Conservation (phyloP, 257 asterid genomes). For the Euphrasia confusa region DNA sequence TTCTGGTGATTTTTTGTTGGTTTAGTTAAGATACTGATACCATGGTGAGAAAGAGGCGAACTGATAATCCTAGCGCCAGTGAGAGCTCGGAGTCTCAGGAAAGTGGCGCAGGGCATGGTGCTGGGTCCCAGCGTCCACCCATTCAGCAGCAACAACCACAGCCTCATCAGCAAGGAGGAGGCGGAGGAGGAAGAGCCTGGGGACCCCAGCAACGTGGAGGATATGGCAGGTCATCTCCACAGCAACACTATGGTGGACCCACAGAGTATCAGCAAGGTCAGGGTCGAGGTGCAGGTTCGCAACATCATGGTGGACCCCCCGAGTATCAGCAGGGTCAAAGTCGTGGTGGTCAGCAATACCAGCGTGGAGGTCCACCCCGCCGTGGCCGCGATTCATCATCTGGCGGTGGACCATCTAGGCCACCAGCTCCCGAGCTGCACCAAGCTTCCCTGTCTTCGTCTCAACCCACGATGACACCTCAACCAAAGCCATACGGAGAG, state of each 20-base stretch:
- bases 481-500: slow-evolving; percentile 39
- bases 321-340: slow-evolving; percentile 31
- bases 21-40: slow-evolving; percentile 29
- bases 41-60: slow-evolving; percentile 81
- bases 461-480: slow-evolving; percentile 46
- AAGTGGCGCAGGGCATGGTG: slow-evolving; percentile 51
- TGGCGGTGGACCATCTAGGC: slow-evolving; percentile 70
- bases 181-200: slow-evolving; percentile 43
- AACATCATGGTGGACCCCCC: slow-evolving; percentile 24
- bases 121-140: slow-evolving; percentile 40
- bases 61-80: slow-evolving; percentile 55
- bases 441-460: slow-evolving; percentile 68
- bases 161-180: slow-evolving; percentile 34
- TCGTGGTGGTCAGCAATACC: slow-evolving; percentile 49
- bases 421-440: slow-evolving; percentile 92
- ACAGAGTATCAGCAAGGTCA: slow-evolving; percentile 29
- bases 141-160: slow-evolving; percentile 39
- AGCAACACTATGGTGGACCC: slow-evolving; percentile 26
- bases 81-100: slow-evolving; percentile 60
- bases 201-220: slow-evolving; percentile 46
- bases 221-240: slow-evolving; percentile 34
- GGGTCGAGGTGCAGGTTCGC: slow-evolving; percentile 35
- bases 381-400: slow-evolving; percentile 64
- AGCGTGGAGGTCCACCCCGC: slow-evolving; percentile 51
- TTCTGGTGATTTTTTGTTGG: slow-evolving; percentile 11